Percentiles rank a stretch among this genome's conserved stretches.
Evolutionary conservation across 768 basidiomycete genomes (phyloP).

Genomic region (Mrakia blollopis): DNA sequence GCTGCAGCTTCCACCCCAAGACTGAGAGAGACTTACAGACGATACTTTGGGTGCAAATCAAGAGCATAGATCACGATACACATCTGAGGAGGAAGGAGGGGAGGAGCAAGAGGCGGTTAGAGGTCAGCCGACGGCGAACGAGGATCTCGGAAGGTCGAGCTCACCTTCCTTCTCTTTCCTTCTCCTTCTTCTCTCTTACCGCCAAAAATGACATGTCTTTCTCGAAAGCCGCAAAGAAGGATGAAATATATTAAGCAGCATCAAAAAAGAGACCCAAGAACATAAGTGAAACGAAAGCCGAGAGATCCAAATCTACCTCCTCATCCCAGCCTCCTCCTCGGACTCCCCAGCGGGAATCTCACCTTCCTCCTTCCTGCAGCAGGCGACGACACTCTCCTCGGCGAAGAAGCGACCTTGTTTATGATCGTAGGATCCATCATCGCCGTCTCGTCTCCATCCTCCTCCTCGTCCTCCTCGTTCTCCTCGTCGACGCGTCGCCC

Average conservation of each 20-base stretch:
- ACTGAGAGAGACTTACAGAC: neutral
- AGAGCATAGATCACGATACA: conserved; percentile 29
- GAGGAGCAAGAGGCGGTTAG: neutral
- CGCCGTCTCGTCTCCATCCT: neutral
- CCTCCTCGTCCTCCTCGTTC: neutral
- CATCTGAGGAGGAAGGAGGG: conserved; percentile 7
- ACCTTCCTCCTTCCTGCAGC: neutral
- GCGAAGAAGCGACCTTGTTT: neutral
- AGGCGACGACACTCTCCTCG: neutral
- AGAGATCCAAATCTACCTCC: neutral
- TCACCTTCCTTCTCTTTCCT: neutral
- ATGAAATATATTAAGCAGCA: no score
- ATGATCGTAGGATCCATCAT: neutral
- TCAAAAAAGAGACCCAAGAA: no score
- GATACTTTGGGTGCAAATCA: conserved; percentile 26
- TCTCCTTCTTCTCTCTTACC: neutral
- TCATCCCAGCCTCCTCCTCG: conserved; percentile 3
- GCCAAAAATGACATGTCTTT: no score
- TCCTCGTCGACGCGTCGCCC: neutral
- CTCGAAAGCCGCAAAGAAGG: no score
- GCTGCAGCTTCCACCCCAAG: neutral
- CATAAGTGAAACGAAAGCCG: no score
- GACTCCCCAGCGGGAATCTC: conserved; percentile 3
- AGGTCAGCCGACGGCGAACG: neutral
- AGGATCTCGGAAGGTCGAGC: neutral